Evolutionary conservation across 495 filamentous ascomycete genomes (phyloP).

Genomic region (Aspergillus cavernicola): DNA sequence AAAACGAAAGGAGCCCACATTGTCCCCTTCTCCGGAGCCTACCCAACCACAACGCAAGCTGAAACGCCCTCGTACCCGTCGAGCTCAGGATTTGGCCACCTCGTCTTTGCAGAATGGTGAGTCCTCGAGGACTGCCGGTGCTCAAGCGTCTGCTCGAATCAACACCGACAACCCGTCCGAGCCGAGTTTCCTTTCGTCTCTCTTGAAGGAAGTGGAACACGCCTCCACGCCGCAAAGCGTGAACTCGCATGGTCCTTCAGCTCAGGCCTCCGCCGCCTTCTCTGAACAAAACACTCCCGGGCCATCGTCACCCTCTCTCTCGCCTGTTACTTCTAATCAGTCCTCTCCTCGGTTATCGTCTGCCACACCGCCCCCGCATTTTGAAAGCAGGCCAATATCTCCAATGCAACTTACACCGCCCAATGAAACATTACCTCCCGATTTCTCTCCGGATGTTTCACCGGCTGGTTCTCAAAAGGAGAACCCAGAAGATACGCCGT

Average conservation of each 20-base stretch:
- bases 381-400: slow-evolving; percentile 60
- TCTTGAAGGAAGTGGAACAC: slow-evolving; percentile 83
- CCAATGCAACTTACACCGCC: slow-evolving; percentile 66
- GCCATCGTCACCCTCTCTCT: slow-evolving; percentile 69
- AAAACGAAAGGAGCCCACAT: slow-evolving; percentile 77
- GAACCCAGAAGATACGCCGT: slow-evolving; percentile 12
- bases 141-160: slow-evolving; percentile 25
- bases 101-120: slow-evolving; percentile 43
- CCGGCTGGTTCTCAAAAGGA: slow-evolving; percentile 27
- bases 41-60: slow-evolving; percentile 68
- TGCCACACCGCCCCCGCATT: slow-evolving; percentile 66
- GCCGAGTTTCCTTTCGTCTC: slow-evolving; percentile 71
- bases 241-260: slow-evolving; percentile 44
- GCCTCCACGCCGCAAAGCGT: slow-evolving; percentile 54
- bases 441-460: slow-evolving; percentile 51
- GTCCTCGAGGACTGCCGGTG: slow-evolving; percentile 38
- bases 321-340: slow-evolving; percentile 62
- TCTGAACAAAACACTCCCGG: slow-evolving; percentile 48
- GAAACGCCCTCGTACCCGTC: slow-evolving; percentile 76
- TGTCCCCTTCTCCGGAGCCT: slow-evolving; percentile 63
- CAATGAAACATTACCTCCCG: slow-evolving; percentile 56
- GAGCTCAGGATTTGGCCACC: slow-evolving; percentile 46
- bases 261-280: slow-evolving; percentile 40
- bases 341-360: slow-evolving; percentile 68
- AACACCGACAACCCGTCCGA: slow-evolving; percentile 37